phyloP scores from a whole-genome alignment of 805 yeast genomes.

The Nakazawaea ernobii region DNA sequence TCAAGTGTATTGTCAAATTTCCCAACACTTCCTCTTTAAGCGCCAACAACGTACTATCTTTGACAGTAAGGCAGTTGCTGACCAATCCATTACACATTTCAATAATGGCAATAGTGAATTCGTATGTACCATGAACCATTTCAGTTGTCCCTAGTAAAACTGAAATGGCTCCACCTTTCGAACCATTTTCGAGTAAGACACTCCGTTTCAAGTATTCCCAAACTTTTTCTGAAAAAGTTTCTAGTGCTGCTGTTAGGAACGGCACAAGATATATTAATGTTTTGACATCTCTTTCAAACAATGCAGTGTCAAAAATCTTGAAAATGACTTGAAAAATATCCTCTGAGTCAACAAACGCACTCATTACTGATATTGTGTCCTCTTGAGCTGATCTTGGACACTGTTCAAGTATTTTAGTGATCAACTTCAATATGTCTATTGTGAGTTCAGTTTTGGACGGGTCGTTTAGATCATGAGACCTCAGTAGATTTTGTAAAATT shows the following conservation, averaged over 20 bases:
- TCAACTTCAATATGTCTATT: slow-evolving; percentile 43
- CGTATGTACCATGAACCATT: slow-evolving; percentile 59
- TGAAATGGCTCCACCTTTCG: slow-evolving; percentile 59
- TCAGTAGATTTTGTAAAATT: slow-evolving; percentile 57
- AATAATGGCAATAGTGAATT: slow-evolving; percentile 57
- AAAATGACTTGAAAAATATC: slow-evolving; percentile 49
- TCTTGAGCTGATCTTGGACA: slow-evolving; percentile 26
- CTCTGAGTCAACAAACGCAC: slow-evolving; percentile 26
- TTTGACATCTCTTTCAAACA: slow-evolving; percentile 46
- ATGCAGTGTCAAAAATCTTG: slow-evolving; percentile 61
- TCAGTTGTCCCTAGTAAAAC: slow-evolving; percentile 68
- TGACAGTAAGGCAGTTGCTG: slow-evolving; percentile 38
- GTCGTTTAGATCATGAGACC: slow-evolving; percentile 29
- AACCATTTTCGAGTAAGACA: slow-evolving; percentile 52
- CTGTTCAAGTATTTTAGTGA: slow-evolving; percentile 40
- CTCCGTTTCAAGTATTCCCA: slow-evolving; percentile 78
- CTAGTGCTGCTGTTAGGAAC: slow-evolving; percentile 43
- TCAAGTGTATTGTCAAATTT: slow-evolving; percentile 46
- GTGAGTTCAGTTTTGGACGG: slow-evolving; percentile 34
- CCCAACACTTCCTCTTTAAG: slow-evolving; percentile 51
- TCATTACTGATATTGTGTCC: slow-evolving; percentile 25
- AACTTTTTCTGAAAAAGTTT: slow-evolving; percentile 54
- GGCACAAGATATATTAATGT: slow-evolving; percentile 40
- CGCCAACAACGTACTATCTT: slow-evolving; percentile 31
- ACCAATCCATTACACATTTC: slow-evolving; percentile 49